Percentiles rank a stretch among this genome's conserved stretches.
These are phyloP conservation scores for Pythium phragmitis DNA, from an alignment of 352 stramenopile genomes.

Conservation along the genomic window DNA sequence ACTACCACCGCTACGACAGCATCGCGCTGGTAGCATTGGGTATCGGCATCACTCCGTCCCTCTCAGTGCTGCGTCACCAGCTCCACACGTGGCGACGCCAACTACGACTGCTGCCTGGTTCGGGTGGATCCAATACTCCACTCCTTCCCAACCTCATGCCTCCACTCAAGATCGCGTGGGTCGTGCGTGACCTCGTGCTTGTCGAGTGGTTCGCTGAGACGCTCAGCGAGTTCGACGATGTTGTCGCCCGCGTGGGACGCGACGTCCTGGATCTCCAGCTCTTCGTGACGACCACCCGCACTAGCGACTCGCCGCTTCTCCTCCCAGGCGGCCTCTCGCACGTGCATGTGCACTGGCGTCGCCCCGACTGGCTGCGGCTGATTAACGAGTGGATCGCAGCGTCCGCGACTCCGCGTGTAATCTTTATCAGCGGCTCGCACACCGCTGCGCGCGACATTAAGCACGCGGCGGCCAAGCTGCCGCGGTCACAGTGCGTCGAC, in stretches of 20 bases:
- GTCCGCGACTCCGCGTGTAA: not conserved
- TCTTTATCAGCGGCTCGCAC: constrained; percentile 32
- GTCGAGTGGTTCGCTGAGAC: constrained; percentile 25
- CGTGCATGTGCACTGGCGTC: constrained; percentile 9
- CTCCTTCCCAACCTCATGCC: not conserved
- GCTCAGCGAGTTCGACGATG: constrained; percentile 33
- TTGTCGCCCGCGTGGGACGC: constrained; percentile 4
- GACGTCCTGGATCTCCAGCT: constrained; percentile 21
- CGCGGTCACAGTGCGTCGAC: constrained; percentile 13
- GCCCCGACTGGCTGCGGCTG: constrained; percentile 18
- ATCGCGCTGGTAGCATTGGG: constrained; percentile 38
- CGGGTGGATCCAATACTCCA: not conserved
- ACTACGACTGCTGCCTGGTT: not conserved
- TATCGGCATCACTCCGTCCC: constrained; percentile 44
- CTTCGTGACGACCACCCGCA: constrained; percentile 19
- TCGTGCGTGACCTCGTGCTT: constrained; percentile 22
- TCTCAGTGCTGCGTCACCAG: constrained; percentile 44
- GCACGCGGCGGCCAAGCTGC: constrained; percentile 11
- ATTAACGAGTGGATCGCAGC: constrained; percentile 4
- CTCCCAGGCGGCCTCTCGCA: constrained; percentile 1
- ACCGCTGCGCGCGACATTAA: constrained; percentile 32
- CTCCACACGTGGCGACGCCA: constrained; percentile 30
- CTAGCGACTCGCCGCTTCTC: not conserved
- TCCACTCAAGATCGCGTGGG: constrained; percentile 32
- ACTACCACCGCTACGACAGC: constrained; percentile 31